Conservation (phyloP, 495 filamentous ascomycete genomes). For the Saxispiralis lemnorum region DNA sequence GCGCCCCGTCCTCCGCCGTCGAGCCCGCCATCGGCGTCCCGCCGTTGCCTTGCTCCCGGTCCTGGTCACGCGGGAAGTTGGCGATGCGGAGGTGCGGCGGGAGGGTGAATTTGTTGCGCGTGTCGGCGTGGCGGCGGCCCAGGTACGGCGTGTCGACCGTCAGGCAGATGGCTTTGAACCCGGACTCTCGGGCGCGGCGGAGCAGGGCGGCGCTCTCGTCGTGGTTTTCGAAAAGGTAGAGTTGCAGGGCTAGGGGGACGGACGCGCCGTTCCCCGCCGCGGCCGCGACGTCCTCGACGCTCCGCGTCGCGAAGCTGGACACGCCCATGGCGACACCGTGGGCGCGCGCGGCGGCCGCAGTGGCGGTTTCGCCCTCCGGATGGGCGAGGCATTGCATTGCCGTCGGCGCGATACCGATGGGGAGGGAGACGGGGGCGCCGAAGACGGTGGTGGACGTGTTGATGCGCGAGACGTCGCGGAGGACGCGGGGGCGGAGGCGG, state of each 20-base stretch:
- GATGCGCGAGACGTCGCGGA: slow-evolving; percentile 15
- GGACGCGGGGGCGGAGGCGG: slow-evolving; percentile 17
- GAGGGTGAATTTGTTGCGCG: slow-evolving; percentile 28
- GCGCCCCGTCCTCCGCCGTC: slow-evolving; percentile 15
- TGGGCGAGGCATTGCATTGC: slow-evolving; percentile 19
- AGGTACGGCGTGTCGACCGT: slow-evolving; percentile 25
- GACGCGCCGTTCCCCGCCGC: neutral
- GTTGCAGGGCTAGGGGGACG: slow-evolving; percentile 14
- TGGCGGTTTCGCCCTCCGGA: slow-evolving; percentile 15
- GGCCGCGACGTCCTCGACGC: slow-evolving; percentile 16
- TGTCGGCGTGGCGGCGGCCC: slow-evolving; percentile 27
- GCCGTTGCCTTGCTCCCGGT: neutral
- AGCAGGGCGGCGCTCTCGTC: slow-evolving; percentile 28
- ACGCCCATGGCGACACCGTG: slow-evolving; percentile 15
- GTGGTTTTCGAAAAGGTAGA: slow-evolving; percentile 18
- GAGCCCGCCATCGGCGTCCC: slow-evolving; percentile 7
- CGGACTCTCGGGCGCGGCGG: slow-evolving; percentile 26
- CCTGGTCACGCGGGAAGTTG: slow-evolving; percentile 20
- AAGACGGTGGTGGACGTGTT: slow-evolving; percentile 10
- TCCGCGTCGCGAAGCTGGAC: slow-evolving; percentile 14
- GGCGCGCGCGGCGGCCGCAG: slow-evolving; percentile 14
- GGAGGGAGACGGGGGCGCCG: slow-evolving; percentile 12
- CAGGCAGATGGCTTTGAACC: slow-evolving; percentile 23
- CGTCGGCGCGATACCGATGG: slow-evolving; percentile 19
- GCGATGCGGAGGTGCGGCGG: slow-evolving; percentile 23